Percentiles rank a stretch among this genome's conserved stretches.
Evolutionary conservation across 2,329 filamentous ascomycete genomes (phyloP).

Genomic region (Gaeumannomyces sp.): DNA sequence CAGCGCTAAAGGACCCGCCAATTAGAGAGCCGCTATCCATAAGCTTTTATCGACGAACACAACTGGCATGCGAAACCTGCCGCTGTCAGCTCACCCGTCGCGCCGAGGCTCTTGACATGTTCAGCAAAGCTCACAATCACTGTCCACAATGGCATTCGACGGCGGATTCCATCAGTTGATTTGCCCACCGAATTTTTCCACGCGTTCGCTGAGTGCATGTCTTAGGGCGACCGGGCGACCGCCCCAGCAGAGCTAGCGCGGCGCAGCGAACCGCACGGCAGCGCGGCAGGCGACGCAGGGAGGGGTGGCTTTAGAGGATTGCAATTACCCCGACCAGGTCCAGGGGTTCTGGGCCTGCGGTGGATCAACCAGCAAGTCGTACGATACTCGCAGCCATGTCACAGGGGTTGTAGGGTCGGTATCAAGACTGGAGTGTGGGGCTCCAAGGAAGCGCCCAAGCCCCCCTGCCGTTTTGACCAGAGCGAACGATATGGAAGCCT

Average conservation of each 20-base stretch:
- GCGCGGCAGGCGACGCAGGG: background rate
- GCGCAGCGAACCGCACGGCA: background rate
- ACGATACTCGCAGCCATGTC: background rate
- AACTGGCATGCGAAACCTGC: background rate
- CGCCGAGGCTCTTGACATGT: too few relatives aligned
- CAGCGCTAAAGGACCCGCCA: background rate
- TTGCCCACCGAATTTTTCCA: background rate
- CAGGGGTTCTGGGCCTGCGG: background rate
- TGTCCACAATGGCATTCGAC: too few relatives aligned
- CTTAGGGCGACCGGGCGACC: too few relatives aligned
- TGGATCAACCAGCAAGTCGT: background rate
- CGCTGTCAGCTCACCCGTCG: too few relatives aligned
- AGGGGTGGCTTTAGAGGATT: background rate
- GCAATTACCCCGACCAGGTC: background rate
- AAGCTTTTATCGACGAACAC: background rate
- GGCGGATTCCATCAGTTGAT: background rate
- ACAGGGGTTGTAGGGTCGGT: background rate
- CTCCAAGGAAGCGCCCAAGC: background rate
- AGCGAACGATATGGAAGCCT: background rate
- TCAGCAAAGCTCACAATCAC: too few relatives aligned
- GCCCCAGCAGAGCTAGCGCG: too few relatives aligned
- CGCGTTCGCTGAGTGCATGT: background rate
- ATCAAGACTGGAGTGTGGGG: background rate
- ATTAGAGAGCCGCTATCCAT: background rate
- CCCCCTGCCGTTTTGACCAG: background rate